Conservation (phyloP, 306 rosid species). For the Myrica gale region DNA sequence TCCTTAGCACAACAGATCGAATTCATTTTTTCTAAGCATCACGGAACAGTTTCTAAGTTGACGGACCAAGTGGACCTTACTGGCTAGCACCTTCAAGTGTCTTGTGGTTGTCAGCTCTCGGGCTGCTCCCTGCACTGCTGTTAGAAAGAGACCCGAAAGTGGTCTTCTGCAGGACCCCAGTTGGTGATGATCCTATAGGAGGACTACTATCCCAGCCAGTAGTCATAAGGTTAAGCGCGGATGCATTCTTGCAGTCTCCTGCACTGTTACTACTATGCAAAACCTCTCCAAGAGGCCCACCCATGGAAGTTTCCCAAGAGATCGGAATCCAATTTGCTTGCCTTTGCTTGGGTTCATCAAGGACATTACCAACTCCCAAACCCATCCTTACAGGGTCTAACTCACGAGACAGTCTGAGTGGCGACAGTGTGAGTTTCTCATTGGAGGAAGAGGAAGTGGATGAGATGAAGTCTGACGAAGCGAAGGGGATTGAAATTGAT, state of each 20-base stretch:
- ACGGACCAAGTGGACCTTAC: conserved; percentile 2
- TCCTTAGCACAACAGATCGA: conserved; percentile 18
- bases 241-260: conserved; percentile 45
- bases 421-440: conserved; percentile 63
- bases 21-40: neutral
- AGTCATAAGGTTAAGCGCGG: conserved; percentile 73
- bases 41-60: neutral
- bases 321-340: conserved; percentile 79
- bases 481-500: conserved; percentile 65
- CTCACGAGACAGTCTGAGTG: conserved; percentile 59
- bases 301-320: conserved; percentile 76
- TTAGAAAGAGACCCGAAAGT: conserved; percentile 74
- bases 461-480: conserved; percentile 48
- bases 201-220: conserved; percentile 80
- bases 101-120: conserved; percentile 61
- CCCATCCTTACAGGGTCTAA: conserved; percentile 60
- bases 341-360: conserved; percentile 37
- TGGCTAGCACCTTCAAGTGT: conserved; percentile 60
- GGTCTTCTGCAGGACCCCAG: conserved; percentile 78
- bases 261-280: conserved; percentile 46
- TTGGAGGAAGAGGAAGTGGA: conserved; percentile 51
- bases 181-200: conserved; percentile 79
- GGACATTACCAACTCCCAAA: conserved; percentile 42
- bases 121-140: conserved; percentile 95
- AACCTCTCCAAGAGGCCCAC: conserved; percentile 95